A percentile compares a stretch with the other conserved stretches of the same genome.
These are phyloP conservation scores for Hymenoscyphus fraxineus DNA, from an alignment of 2,329 filamentous ascomycete species.

Conservation along the genomic window DNA sequence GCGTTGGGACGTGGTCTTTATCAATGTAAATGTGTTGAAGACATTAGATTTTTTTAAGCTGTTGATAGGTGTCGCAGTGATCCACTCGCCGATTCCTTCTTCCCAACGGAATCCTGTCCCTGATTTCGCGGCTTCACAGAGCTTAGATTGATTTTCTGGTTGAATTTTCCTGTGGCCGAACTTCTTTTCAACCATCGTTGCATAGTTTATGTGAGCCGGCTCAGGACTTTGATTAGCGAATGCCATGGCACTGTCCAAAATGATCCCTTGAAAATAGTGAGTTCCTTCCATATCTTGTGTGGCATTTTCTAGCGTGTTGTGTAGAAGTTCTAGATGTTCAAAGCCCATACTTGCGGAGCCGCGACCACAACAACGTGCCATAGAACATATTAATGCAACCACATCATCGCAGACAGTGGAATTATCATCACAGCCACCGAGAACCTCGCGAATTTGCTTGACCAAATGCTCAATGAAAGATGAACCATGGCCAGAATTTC, in stretches of 20 bases:
- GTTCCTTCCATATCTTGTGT: conserved; percentile 7
- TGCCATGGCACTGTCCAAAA: conserved; percentile 34
- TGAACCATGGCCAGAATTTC: not conserved
- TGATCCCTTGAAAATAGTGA: conserved; percentile 25
- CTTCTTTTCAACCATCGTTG: conserved; percentile 25
- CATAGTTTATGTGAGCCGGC: conserved; percentile 32
- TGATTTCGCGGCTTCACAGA: conserved; percentile 8
- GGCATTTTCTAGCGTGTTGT: conserved; percentile 22
- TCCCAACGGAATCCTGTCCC: conserved; percentile 46
- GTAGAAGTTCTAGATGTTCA: conserved; percentile 39
- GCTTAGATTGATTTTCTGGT: conserved; percentile 3
- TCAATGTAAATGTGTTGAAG: not conserved
- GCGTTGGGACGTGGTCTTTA: not conserved
- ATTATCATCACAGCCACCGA: not conserved
- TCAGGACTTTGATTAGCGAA: conserved; percentile 33
- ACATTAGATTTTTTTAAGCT: conserved; percentile 20
- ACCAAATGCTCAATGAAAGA: conserved; percentile 15
- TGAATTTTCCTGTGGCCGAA: conserved; percentile 16
- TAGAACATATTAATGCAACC: conserved; percentile 40
- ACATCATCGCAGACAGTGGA: conserved; percentile 18
- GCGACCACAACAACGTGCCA: conserved; percentile 47
- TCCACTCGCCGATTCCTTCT: conserved; percentile 55
- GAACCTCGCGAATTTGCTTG: conserved; percentile 10
- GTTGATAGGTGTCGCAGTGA: conserved; percentile 44
- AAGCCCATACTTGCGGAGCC: conserved; percentile 36